A percentile compares a stretch with the other conserved stretches of the same genome.
These are phyloP conservation scores for Galerina marginata DNA, from an alignment of 768 basidiomycete species.

Conservation along the genomic window DNA sequence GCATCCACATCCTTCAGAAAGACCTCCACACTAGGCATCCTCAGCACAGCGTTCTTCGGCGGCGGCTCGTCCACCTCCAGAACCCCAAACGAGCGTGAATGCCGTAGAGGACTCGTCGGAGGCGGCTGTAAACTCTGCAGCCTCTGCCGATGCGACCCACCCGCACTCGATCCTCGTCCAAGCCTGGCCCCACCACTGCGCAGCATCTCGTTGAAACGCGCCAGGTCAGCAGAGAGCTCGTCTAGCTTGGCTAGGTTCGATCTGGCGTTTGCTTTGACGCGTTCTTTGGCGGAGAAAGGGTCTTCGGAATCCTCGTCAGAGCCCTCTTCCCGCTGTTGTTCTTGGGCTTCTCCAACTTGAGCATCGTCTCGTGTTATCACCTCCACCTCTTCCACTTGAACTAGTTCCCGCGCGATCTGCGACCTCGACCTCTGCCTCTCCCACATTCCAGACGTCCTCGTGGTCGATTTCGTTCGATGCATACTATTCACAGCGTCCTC, in stretches of 20 bases:
- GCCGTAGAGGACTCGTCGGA: slow-evolving; percentile 7
- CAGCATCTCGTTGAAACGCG: slow-evolving; percentile 26
- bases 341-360: too few species aligned
- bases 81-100: slow-evolving; percentile 23
- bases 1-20: neutral
- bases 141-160: too few species aligned
- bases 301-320: neutral
- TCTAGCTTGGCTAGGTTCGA: slow-evolving; percentile 26
- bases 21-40: slow-evolving; percentile 11
- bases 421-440: slow-evolving; percentile 6
- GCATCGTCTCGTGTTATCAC: too few species aligned
- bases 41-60: slow-evolving; percentile 5
- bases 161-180: too few species aligned
- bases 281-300: neutral
- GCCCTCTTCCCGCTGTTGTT: neutral
- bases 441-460: neutral
- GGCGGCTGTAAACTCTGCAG: neutral
- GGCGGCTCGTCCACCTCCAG: slow-evolving; percentile 16
- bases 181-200: slow-evolving; percentile 6
- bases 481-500: neutral
- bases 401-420: too few species aligned
- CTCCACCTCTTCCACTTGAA: too few species aligned
- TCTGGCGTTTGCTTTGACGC: slow-evolving; percentile 1
- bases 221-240: slow-evolving; percentile 24
- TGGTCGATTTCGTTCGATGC: neutral